These are phyloP conservation scores for Sarcodon aspratus DNA, from an alignment of 768 basidiomycete genomes.

Conservation along the genomic window DNA sequence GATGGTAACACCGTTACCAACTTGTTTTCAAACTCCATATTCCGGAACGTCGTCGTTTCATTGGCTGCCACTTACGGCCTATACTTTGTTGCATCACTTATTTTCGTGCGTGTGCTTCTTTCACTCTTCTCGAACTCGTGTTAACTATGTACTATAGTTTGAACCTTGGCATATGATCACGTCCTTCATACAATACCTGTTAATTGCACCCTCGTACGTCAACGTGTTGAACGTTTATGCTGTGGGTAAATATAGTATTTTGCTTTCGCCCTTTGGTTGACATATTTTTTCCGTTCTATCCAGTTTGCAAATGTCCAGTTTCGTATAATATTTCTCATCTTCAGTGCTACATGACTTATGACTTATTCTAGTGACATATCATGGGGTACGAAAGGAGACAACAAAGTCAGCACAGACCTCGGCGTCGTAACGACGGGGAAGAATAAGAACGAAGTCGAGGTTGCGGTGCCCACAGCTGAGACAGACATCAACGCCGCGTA, in stretches of 20 bases:
- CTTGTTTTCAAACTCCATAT: slow-evolving; percentile 69
- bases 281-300: neutral
- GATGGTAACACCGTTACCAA: slow-evolving; percentile 40
- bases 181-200: slow-evolving; percentile 83
- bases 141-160: slow-evolving; percentile 35
- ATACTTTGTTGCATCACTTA: slow-evolving; percentile 71
- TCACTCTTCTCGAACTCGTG: neutral
- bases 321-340: slow-evolving; percentile 5
- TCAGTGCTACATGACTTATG: neutral
- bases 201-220: slow-evolving; percentile 92
- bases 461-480: slow-evolving; percentile 74
- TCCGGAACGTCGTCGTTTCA: slow-evolving; percentile 80
- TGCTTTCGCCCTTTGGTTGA: slow-evolving; percentile 6
- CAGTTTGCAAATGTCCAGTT: slow-evolving; percentile 78
- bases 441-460: slow-evolving; percentile 78
- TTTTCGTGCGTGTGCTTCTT: slow-evolving; percentile 62
- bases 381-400: slow-evolving; percentile 95
- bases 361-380: slow-evolving; percentile 53
- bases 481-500: slow-evolving; percentile 86
- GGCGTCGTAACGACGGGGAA: slow-evolving; percentile 63
- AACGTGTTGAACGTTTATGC: slow-evolving; percentile 88
- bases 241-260: slow-evolving; percentile 23
- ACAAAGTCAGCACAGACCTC: slow-evolving; percentile 74
- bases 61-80: slow-evolving; percentile 81
- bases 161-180: slow-evolving; percentile 99